Base-by-base conservation (phyloP, 73 alveolate genomes). In the Paramecium bursaria region DNA sequence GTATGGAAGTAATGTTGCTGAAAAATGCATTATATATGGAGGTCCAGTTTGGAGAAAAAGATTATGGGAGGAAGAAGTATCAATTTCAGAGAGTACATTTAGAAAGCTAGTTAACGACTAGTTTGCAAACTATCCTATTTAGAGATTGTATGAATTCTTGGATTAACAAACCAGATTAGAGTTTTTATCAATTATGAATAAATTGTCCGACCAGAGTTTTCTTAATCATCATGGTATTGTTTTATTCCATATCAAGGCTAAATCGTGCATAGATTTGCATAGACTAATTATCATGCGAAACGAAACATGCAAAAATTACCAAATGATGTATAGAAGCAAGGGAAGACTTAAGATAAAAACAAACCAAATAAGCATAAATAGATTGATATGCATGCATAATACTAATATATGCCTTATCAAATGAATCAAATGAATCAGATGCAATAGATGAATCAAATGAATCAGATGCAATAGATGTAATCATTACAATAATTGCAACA, bases 1-100 rank as follows among this genome's bases (percentile, higher is more conserved):
- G 21, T 79, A 54, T 54, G 89, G 89, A 25, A 79, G 89, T 17
- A 79, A 79, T 42, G 89, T 79, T n/a, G 89, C 89, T 33, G 89
- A 79, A 53, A 79, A 79, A 54, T 80, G 85, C 1, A 53, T 79
- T 22, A 55, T 53, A 22, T 52, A 53, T 79, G 89, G 74, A 3
- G 89, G 76, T 2, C 31, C 44, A 15, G 29, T 35, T 1, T 79
- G 76, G 76, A 79, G 60, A 42, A 14, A 48, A 25, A 22, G 17
- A 22, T 42, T 79, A 39, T 79, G 89, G 89, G 82, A 55, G 30
- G 50, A 42, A 17, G 76, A 50, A 19, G 51, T 79, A 9, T 22
- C 89, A 13, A 79, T 54, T 39, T 79, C 77, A 53, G 80, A 73
- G 4, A 79, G 89, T 13, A 22, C 89, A 10, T 39, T 79, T 42